Evolutionary conservation across 116 monocot genomes (phyloP), one percentile per base, ranked within the genome.

Genomic region (Zostera marina): DNA sequence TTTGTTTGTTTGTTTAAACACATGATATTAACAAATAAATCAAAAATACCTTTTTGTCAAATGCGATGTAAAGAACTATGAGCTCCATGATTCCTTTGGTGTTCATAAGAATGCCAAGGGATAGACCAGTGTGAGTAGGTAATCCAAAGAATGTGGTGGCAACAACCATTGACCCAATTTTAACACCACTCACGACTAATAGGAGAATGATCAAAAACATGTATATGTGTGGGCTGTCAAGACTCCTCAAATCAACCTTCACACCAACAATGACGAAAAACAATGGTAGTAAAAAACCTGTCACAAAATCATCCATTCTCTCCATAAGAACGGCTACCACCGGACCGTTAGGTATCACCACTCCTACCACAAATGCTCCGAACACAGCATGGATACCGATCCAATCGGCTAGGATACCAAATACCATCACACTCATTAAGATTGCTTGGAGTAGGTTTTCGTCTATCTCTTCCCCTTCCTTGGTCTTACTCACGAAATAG

Each of bases 71-170:
- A 59, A 84, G 74, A 25, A 81, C 52, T 46, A 84, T 67, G 40
- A 81, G 47, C 59, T 78, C 74, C 6, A 77, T 15, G 14, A 78
- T 66, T n/a, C 90, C 90, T 19, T 67, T 73, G 51, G 73, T 68
- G 67, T 76, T 84, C 67, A 84, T 71, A 11, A 90, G 66, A 14
- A 90, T 48, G 9, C 84, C 84, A 1, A 84, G 71, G 0, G 73
- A 64, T 15, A 84, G 52, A 0, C 76, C 77, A 12, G 81, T 78
- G 4, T 58, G 62, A 15, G 70, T 64, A 0, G 74, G 70, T 63
- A 74, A 65, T 17, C 22, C 25, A 59, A 66, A 85, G 59, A 55
- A 70, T 4, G 60, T 38, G 5, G 66, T 58, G 1, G 76, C 62
- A 14, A 79, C 19, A 4, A 71, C 2, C 22, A 73, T 64, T 11